phyloP scores from a whole-genome alignment of 2,329 filamentous ascomycete genomes.

The Leptosphaerulina australis region DNA sequence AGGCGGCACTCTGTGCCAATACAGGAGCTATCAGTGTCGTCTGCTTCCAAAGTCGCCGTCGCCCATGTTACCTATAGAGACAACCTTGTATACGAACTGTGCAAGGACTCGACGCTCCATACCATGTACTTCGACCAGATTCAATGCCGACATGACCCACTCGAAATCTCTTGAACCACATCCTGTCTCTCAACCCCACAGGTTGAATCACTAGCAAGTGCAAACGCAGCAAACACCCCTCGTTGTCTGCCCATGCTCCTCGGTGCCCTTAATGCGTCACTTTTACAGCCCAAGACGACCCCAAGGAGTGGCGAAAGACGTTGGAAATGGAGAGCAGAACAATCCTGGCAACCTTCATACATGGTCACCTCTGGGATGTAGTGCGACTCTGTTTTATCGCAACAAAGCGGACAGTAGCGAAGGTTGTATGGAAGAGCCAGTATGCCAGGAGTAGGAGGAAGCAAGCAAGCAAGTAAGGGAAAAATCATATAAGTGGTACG shows the following conservation, averaged over 20 bases:
- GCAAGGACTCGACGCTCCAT: neutral
- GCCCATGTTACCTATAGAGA: neutral
- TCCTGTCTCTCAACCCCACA: slow-evolving; percentile 20
- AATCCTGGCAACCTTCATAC: slow-evolving; percentile 15
- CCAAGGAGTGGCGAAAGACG: slow-evolving; percentile 19
- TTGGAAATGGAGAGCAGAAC: slow-evolving; percentile 26
- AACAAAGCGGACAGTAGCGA: slow-evolving; percentile 21
- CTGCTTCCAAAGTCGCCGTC: slow-evolving; percentile 3
- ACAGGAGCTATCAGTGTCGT: neutral
- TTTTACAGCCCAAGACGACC: slow-evolving; percentile 19
- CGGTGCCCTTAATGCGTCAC: slow-evolving; percentile 28
- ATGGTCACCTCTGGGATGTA: slow-evolving; percentile 27
- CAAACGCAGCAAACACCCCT: slow-evolving; percentile 32
- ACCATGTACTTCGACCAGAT: neutral
- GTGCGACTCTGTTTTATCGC: slow-evolving; percentile 27
- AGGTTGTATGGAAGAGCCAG: slow-evolving; percentile 20
- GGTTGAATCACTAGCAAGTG: slow-evolving; percentile 27
- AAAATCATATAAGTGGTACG: slow-evolving; percentile 17
- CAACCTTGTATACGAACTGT: neutral
- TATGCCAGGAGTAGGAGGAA: slow-evolving; percentile 30
- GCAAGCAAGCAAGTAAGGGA: slow-evolving; percentile 35
- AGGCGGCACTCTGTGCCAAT: neutral
- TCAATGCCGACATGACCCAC: neutral
- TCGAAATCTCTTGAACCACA: neutral
- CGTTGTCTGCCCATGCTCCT: slow-evolving; percentile 24